Evolutionary conservation across 345 rosid genomes (phyloP).

Genomic region (Raphanus sativus): DNA sequence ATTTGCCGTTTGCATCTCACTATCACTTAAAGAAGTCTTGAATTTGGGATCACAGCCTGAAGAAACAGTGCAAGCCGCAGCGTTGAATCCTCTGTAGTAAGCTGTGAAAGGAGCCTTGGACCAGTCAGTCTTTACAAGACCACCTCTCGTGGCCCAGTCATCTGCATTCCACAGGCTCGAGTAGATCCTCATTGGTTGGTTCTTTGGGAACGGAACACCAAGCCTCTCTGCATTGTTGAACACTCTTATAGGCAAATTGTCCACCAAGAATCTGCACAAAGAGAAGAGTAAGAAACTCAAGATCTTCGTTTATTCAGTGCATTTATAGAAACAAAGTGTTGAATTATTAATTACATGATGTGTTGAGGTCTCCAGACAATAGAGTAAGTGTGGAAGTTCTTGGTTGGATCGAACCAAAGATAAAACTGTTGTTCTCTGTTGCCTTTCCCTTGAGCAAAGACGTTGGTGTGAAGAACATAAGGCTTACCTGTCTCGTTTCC

Average conservation of each 20-base stretch:
- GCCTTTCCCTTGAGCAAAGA: conserved; percentile 59
- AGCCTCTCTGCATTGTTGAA: conserved; percentile 54
- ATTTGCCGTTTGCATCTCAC: conserved; percentile 30
- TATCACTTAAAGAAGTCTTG: conserved; percentile 31
- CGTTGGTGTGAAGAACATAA: conserved; percentile 63
- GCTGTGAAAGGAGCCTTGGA: conserved; percentile 65
- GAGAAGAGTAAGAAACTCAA: not conserved
- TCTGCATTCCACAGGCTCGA: conserved; percentile 59
- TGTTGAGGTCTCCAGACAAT: conserved; percentile 63
- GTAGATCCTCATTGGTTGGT: conserved; percentile 54
- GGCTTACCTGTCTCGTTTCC: conserved; percentile 64
- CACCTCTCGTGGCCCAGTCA: conserved; percentile 65
- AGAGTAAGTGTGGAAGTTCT: conserved; percentile 69
- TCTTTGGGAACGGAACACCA: conserved; percentile 56
- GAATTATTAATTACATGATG: conserved; percentile 44
- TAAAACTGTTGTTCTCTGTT: conserved; percentile 67
- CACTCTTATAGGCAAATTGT: conserved; percentile 52
- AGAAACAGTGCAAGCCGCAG: conserved; percentile 28
- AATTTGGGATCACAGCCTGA: conserved; percentile 40
- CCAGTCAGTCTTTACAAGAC: conserved; percentile 62
- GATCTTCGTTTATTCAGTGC: too few species aligned
- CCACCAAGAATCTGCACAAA: conserved; percentile 59
- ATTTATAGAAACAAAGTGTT: not conserved
- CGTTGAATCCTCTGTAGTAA: conserved; percentile 54
- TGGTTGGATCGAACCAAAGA: conserved; percentile 72